Evolutionary conservation across 768 basidiomycete species (phyloP), one percentile per base, ranked within the genome.

Genomic region (Leccinellum albellum): DNA sequence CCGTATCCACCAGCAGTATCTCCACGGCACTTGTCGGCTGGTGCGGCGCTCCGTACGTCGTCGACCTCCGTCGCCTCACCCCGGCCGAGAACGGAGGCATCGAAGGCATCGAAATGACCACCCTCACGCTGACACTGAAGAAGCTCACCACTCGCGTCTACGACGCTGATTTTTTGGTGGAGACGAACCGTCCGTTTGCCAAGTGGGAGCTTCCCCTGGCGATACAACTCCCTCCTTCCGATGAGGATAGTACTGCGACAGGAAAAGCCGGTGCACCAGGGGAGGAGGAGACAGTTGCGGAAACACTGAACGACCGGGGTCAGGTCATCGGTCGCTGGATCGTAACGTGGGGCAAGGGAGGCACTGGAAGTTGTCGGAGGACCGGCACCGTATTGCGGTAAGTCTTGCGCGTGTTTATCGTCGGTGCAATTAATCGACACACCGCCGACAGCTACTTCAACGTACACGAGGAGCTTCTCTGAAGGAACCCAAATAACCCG

Each of bases 251-350:
- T 4, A 57, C 65, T 21, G 61, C 57, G n/a, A 65, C 72, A 1
- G 55, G 58, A 15, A 73, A 67, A 37, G 74, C 71, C 2, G 73
- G 73, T 2, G 56, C 57, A 17, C 74, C 79, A 1, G 85, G 84
- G 3, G 64, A 73, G 56, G 85, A 90, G 63, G 90, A 93, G 72
- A 91, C 91, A 1, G 79, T 92, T 1, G 91, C 92, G 14, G 91
- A 92, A 71, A 91, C 88, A 3, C 61, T 77, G 44, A 81, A 87
- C 61, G 69, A 75, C 37, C 74, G 78, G 13, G 88, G 87, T 0
- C 75, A 78, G 15, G 72, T 90, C 14, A 51, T 88, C 9, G 91
- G 91, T 23, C 75, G 88, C 50, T 92, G 91, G 91, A 74, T 90
- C 12, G 90, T 93, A 2, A 78, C 75, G 50, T 93, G 91, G 89